A percentile compares a stretch with the other conserved stretches of the same genome.
Evolutionary conservation across 139 green algal species (phyloP).

Genomic region (Nannochloris sp.): DNA sequence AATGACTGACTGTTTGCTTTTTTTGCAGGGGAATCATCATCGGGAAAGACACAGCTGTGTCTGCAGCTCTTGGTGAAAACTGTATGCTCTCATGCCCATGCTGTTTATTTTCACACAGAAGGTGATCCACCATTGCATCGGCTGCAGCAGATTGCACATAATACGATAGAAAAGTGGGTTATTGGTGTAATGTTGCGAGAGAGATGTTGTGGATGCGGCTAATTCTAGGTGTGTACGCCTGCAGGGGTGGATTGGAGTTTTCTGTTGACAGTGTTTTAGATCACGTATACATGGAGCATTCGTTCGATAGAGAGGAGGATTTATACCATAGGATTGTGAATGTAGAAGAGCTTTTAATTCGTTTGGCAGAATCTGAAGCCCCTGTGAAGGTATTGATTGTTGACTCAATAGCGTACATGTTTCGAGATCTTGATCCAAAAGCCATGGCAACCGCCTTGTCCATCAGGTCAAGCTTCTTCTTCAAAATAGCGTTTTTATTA

Average conservation of each 20-base stretch:
- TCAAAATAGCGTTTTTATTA: not conserved
- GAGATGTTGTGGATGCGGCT: too few species aligned
- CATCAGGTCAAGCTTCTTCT: slow-evolving; percentile 3
- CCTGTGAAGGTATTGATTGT: slow-evolving; percentile 48
- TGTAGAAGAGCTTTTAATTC: not conserved
- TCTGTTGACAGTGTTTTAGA: too few species aligned
- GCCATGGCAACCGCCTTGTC: not conserved
- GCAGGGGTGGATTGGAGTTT: too few species aligned
- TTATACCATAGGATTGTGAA: not conserved
- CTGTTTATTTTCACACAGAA: not conserved
- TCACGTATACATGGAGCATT: too few species aligned
- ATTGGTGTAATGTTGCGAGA: too few species aligned
- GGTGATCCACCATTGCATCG: not conserved
- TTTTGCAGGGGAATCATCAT: not conserved
- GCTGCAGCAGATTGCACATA: not conserved
- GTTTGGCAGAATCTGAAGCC: not conserved
- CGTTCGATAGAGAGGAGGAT: not conserved
- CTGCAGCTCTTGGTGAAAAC: not conserved
- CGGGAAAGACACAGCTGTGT: not conserved
- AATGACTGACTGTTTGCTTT: too few species aligned
- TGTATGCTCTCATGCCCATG: not conserved
- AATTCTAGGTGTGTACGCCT: too few species aligned
- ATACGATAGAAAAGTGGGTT: not conserved
- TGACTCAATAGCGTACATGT: slow-evolving; percentile 63
- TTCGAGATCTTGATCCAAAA: slow-evolving; percentile 33